phyloP scores from a whole-genome alignment of 805 yeast genomes.

The Jamesozyma hellenica region DNA sequence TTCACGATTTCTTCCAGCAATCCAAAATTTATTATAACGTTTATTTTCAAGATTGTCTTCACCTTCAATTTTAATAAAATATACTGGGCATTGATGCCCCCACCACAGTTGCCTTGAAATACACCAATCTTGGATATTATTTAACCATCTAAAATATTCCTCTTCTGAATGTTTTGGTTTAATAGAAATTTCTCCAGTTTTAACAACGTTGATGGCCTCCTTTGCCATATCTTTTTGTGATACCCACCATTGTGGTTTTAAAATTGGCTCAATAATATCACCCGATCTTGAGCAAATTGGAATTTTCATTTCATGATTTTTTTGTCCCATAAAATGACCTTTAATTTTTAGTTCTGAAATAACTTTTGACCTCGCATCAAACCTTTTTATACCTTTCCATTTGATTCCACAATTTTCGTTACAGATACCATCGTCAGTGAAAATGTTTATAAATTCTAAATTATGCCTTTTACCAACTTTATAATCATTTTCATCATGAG shows the following conservation, averaged over 20 bases:
- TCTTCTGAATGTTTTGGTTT: slow-evolving; percentile 78
- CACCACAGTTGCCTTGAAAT: slow-evolving; percentile 88
- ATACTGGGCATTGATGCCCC: slow-evolving; percentile 98
- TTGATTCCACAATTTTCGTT: slow-evolving; percentile 79
- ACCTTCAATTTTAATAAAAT: slow-evolving; percentile 73
- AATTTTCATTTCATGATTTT: slow-evolving; percentile 90
- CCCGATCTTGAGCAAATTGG: slow-evolving; percentile 94
- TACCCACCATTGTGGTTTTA: slow-evolving; percentile 99
- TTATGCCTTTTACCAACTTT: slow-evolving; percentile 84
- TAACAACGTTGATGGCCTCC: slow-evolving; percentile 75
- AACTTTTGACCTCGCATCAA: slow-evolving; percentile 80
- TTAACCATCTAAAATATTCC: slow-evolving; percentile 90
- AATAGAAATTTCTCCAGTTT: slow-evolving; percentile 66
- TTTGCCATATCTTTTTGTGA: slow-evolving; percentile 77
- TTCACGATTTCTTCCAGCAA: slow-evolving; percentile 69
- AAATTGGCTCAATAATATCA: slow-evolving; percentile 86
- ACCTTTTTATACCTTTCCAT: slow-evolving; percentile 82
- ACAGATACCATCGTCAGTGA: slow-evolving; percentile 83
- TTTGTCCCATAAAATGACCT: slow-evolving; percentile 67
- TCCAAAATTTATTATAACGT: slow-evolving; percentile 58
- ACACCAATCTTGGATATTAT: slow-evolving; percentile 97
- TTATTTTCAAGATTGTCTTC: slow-evolving; percentile 37
- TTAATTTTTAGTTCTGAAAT: slow-evolving; percentile 62
- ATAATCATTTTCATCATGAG: slow-evolving; percentile 94
- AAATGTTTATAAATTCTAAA: slow-evolving; percentile 75